Base-by-base conservation (phyloP, 495 filamentous ascomycete genomes). In the Talaromyces wortmannii region DNA sequence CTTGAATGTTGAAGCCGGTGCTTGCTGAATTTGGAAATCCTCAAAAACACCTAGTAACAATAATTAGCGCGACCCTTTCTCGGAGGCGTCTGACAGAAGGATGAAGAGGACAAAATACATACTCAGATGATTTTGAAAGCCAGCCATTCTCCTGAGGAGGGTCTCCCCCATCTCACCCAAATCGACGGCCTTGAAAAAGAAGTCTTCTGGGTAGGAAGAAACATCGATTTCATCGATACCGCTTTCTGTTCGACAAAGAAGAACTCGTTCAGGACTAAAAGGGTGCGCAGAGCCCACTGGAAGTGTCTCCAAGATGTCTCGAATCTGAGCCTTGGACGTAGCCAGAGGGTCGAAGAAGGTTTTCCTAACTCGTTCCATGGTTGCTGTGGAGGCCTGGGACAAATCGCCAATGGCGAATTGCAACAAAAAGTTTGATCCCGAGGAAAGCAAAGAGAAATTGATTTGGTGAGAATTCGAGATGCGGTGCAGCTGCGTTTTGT, bases 231-330 rank as follows among this genome's bases (percentile, higher is more conserved):
- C 64, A 10, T 59, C 52, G 32, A 65, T 57, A 2, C 62, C 64
- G 13, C 31, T 44, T 0, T 55, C 55, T 5, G 62, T 58, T 8
- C 60, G 64, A 55, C 56, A 63, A 31, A 65, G 60, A 31, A 67
- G 58, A 57, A 63, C 48, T 13, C 50, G 47, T 15, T 65, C 62
- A 15, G 62, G 58, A 17, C 58, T 65, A 53, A 63, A 67, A 23
- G 64, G 62, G 51, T 67, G 64, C 36, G 64, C 62, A 48, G 60
- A 67, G 31, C 64, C 62, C 17, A 60, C 43, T 15, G 64, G 64
- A 42, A 65, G 58, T 2, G 18, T 11, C 31, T 59, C 42, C 5
- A 67, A 60, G 17, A 63, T 57, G 6, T 57, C 48, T 55, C 45
- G 50, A 50, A 64, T 55, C 50, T 59, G 48, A 40, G 51, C 52